phyloP scores from a whole-genome alignment of 352 stramenopile species.

The Phytophthora cryptogea region DNA sequence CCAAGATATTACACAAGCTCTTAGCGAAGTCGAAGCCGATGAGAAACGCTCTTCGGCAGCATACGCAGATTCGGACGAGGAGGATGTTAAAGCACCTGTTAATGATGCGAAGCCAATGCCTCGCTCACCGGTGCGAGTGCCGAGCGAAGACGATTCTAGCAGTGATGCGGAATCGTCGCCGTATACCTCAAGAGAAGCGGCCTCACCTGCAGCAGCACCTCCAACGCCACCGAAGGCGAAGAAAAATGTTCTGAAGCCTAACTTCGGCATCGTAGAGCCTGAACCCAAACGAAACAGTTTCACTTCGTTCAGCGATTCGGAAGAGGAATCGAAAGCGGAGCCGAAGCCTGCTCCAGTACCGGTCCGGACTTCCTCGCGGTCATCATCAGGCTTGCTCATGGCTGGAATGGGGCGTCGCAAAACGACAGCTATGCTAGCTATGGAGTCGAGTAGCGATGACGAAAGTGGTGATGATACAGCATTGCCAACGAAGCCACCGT shows the following conservation, averaged over 20 bases:
- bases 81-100: conserved; percentile 23
- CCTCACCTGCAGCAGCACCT: conserved; percentile 27
- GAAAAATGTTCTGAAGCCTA: conserved; percentile 51
- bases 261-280: conserved; percentile 73
- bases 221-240: conserved; percentile 39
- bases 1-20: conserved; percentile 36
- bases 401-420: conserved; percentile 67
- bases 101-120: conserved; percentile 24
- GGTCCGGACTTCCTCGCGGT: conserved; percentile 40
- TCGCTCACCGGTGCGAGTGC: conserved; percentile 21
- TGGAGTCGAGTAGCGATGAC: conserved; percentile 84
- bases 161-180: conserved; percentile 21
- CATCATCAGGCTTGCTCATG: conserved; percentile 55
- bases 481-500: conserved; percentile 59
- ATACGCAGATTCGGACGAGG: conserved; percentile 27
- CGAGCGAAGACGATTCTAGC: conserved; percentile 24
- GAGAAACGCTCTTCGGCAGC: conserved; percentile 15
- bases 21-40: conserved; percentile 29
- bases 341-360: conserved; percentile 56
- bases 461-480: conserved; percentile 57
- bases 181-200: conserved; percentile 15
- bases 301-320: conserved; percentile 86
- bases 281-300: conserved; percentile 78
- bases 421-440: conserved; percentile 68
- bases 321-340: conserved; percentile 80